Evolutionary conservation across 495 filamentous ascomycete genomes (phyloP), one percentile per base, ranked within the genome.

Genomic region (Immersiella caudata): DNA sequence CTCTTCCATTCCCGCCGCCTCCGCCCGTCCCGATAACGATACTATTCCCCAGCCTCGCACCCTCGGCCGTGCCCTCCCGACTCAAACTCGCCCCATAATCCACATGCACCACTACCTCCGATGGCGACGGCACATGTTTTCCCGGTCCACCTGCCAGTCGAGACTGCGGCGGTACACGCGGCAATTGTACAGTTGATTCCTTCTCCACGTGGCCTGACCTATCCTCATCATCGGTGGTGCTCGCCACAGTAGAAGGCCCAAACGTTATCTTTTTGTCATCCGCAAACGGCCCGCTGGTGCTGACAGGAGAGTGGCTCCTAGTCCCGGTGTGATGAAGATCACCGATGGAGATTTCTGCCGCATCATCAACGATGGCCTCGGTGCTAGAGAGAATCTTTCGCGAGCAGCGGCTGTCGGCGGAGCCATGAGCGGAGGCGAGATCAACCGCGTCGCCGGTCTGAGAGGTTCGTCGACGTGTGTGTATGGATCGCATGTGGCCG

Each of bases 71-170:
- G n/a, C 27, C 27, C 24, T 67, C 68, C 18, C 62, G 60, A 25
- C 64, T 72, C 40, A 72, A 54, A 26, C 67, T 72, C 3, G 67
- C 60, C 0, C 70, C 70, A 57, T 73, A 73, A 29, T 73, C 67
- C 11, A 73, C 66, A 52, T 69, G 60, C 25, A 73, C 69, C 20
- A 49, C 57, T 40, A 73, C 71, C 66, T 73, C 69, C 18, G 71
- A 60, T n/a, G 66, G 49, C 36, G 65, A 58, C n/a, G 60, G 36
- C 35, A 62, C 35, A 14, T 58, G 62, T 2, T 26, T 8, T n/a
- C 57, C 16, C n/a, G 18, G 9, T 22, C 29, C 21, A 3, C 35
- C 35, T 2, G 20, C 60, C 1, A 6, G 16, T 1, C 51, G 20
- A 24, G 51, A 56, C 63, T 52, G 51, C 51, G 50, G 51, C 51